A percentile compares a stretch with the other conserved stretches of the same genome.
phyloP scores from a whole-genome alignment of 768 basidiomycete species.

The Leccinum pellstonianum region DNA sequence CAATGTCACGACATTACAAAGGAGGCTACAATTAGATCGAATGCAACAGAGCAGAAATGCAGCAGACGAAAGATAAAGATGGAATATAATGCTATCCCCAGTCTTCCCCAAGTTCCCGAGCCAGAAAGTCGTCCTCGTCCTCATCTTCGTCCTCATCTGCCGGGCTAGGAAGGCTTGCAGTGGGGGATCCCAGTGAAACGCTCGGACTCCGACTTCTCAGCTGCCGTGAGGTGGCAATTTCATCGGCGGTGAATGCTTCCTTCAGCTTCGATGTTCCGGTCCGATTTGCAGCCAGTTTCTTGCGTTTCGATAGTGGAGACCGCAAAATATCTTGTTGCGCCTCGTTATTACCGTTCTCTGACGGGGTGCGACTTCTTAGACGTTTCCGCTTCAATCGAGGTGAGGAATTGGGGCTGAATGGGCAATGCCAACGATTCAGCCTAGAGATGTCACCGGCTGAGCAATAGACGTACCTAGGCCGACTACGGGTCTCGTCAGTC shows the following conservation, averaged over 20 bases:
- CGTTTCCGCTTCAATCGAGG: slow-evolving; percentile 63
- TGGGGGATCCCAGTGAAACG: slow-evolving; percentile 9
- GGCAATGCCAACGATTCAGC: slow-evolving; percentile 8
- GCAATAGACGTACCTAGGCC: slow-evolving; percentile 37
- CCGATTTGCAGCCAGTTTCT: slow-evolving; percentile 67
- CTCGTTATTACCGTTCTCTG: slow-evolving; percentile 47
- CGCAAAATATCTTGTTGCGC: slow-evolving; percentile 45
- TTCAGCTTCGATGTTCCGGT: slow-evolving; percentile 67
- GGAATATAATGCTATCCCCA: slow-evolving; percentile 52
- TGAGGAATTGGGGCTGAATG: slow-evolving; percentile 39
- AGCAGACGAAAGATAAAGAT: neutral
- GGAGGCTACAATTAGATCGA: slow-evolving; percentile 22
- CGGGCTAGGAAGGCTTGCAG: slow-evolving; percentile 19
- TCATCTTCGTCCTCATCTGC: slow-evolving; percentile 54
- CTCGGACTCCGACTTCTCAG: slow-evolving; percentile 27
- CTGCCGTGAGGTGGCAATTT: slow-evolving; percentile 33
- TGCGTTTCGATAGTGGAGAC: slow-evolving; percentile 79
- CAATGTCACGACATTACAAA: slow-evolving; percentile 20
- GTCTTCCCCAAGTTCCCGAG: slow-evolving; percentile 76
- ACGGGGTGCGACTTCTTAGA: slow-evolving; percentile 68
- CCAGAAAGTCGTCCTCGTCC: slow-evolving; percentile 79
- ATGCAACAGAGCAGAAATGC: slow-evolving; percentile 12
- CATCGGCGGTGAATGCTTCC: slow-evolving; percentile 58
- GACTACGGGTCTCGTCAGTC: slow-evolving; percentile 51
- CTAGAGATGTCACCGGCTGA: slow-evolving; percentile 21